A percentile compares a stretch with the other conserved stretches of the same genome.
Conservation (phyloP, 768 basidiomycete species). For the Lactarius hengduanensis region DNA sequence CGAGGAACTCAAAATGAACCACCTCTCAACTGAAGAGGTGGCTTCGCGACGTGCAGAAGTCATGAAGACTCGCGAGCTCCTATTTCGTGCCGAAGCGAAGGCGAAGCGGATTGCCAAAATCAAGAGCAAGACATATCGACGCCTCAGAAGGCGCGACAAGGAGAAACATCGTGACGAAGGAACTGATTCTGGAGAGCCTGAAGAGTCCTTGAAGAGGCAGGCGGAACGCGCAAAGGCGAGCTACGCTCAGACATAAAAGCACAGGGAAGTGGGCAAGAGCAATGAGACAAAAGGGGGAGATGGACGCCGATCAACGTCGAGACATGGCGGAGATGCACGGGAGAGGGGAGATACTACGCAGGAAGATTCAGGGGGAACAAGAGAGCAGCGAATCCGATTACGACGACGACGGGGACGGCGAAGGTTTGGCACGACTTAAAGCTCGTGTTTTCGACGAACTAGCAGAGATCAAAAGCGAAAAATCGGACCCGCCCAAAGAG, state of each 20-base stretch:
- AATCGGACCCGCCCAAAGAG: conserved; percentile 29
- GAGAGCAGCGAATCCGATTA: conserved; percentile 45
- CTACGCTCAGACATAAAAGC: conserved; percentile 84
- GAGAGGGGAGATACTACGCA: conserved; percentile 72
- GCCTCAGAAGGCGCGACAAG: conserved; percentile 75
- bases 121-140: conserved; percentile 91
- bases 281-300: conserved; percentile 67
- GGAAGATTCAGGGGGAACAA: conserved; percentile 65
- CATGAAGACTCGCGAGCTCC: conserved; percentile 85
- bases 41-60: conserved; percentile 77
- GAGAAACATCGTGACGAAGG: conserved; percentile 61
- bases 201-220: conserved; percentile 64
- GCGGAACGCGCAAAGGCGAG: conserved; percentile 75
- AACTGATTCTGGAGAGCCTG: conserved; percentile 50
- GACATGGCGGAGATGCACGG: conserved; percentile 87
- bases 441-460: conserved; percentile 31
- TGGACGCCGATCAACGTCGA: conserved; percentile 57
- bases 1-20: conserved; percentile 82
- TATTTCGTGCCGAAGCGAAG: conserved; percentile 90
- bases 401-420: conserved; percentile 48
- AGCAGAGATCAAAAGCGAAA: conserved; percentile 18
- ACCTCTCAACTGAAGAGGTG: conserved; percentile 84
- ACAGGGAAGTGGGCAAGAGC: conserved; percentile 86
- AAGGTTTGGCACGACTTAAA: conserved; percentile 51
- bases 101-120: conserved; percentile 91